These are phyloP conservation scores for Xylariaceae sp. DNA, from an alignment of 2,329 filamentous ascomycete species.

Conservation along the genomic window DNA sequence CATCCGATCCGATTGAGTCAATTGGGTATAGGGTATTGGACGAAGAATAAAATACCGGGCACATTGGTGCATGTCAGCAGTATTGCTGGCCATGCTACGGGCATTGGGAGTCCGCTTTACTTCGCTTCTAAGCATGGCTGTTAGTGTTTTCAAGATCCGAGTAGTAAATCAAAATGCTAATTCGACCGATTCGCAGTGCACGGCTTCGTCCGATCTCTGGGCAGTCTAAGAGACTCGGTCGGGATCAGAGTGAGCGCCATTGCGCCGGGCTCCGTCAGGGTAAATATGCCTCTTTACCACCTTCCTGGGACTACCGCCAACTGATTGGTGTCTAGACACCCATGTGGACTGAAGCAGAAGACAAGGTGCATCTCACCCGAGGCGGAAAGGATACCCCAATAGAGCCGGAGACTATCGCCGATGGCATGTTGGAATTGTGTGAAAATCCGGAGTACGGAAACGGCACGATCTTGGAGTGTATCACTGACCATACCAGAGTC, in stretches of 20 bases:
- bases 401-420: constrained; percentile 1
- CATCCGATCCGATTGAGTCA: constrained; percentile 7
- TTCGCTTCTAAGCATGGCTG: not conserved
- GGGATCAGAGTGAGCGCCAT: not conserved
- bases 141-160: not conserved
- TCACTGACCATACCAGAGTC: not conserved
- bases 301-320: not conserved
- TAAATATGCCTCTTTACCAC: not conserved
- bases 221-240: not conserved
- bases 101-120: not conserved
- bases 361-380: not conserved
- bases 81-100: constrained; percentile 1
- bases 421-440: constrained; percentile 3
- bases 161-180: not conserved
- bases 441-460: constrained; percentile 3
- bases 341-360: not conserved
- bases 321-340: not conserved
- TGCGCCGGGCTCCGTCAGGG: not conserved
- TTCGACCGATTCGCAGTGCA: not conserved
- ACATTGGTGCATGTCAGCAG: constrained; percentile 4
- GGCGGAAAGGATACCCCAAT: not conserved
- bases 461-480: constrained; percentile 5
- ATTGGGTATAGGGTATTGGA: constrained; percentile 2
- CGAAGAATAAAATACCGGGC: constrained; percentile 1
- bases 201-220: not conserved